Percentiles rank a stretch among this genome's conserved stretches.
Conservation (phyloP, 352 stramenopile species). For the Phytophthora colocasiae region DNA sequence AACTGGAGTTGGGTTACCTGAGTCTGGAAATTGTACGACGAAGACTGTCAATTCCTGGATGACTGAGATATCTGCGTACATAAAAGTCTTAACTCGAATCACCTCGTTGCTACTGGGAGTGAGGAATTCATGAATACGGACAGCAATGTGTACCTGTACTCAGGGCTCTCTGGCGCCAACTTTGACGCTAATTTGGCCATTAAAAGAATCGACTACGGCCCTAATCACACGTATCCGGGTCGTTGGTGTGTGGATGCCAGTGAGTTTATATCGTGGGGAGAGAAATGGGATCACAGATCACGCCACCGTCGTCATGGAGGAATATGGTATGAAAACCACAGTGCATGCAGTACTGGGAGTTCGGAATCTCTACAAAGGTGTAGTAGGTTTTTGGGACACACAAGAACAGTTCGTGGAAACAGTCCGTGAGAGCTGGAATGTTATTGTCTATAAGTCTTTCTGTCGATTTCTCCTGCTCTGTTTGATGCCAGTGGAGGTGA, state of each 20-base stretch:
- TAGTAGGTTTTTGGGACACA: too few species aligned
- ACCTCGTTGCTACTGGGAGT: conserved; percentile 36
- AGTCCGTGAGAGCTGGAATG: too few species aligned
- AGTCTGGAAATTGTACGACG: too few species aligned
- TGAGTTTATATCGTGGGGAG: conserved; percentile 25
- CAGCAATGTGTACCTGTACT: conserved; percentile 46
- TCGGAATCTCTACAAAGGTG: conserved; percentile 9
- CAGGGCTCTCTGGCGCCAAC: conserved; percentile 33
- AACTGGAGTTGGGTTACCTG: too few species aligned
- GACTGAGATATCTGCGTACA: conserved; percentile 43
- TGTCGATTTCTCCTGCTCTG: too few species aligned
- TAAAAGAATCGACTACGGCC: conserved; percentile 38
- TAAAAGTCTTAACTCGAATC: conserved; percentile 41
- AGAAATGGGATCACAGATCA: conserved; percentile 42
- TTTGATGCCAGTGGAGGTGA: too few species aligned
- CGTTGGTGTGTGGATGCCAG: conserved; percentile 36
- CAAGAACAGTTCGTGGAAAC: too few species aligned
- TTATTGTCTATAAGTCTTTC: too few species aligned
- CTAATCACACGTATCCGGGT: conserved; percentile 42
- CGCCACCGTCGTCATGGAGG: conserved; percentile 35
- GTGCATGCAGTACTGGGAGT: conserved; percentile 49
- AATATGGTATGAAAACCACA: conserved; percentile 35
- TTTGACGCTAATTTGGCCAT: conserved; percentile 42
- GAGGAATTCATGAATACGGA: conserved; percentile 44
- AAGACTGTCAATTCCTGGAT: conserved; percentile 36